Conservation (phyloP, 495 filamentous ascomycete species). For the Hypoxylon lenormandii region DNA sequence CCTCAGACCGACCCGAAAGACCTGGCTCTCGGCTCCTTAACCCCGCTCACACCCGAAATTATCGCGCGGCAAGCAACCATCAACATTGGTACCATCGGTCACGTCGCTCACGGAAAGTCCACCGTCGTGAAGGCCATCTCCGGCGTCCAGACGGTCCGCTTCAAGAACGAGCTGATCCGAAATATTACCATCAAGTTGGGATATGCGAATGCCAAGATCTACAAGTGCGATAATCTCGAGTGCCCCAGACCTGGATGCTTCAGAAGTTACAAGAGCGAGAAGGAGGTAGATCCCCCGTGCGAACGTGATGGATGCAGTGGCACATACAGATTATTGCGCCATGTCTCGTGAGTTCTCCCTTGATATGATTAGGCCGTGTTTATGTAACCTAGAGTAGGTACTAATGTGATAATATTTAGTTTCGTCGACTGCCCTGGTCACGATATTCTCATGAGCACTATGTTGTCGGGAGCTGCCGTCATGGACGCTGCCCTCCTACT, state of each 20-base stretch:
- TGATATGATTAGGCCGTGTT: not conserved
- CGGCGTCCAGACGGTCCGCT: slow-evolving; percentile 96
- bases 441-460: slow-evolving; percentile 99
- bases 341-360: slow-evolving; percentile 78
- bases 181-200: slow-evolving; percentile 99
- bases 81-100: slow-evolving; percentile 98
- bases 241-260: slow-evolving; percentile 96
- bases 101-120: slow-evolving; percentile 98
- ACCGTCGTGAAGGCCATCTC: slow-evolving; percentile 99
- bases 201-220: slow-evolving; percentile 99
- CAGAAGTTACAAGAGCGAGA: slow-evolving; percentile 96
- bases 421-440: slow-evolving; percentile 99
- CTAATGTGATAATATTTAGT: slow-evolving; percentile 55
- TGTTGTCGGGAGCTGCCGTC: slow-evolving; percentile 98
- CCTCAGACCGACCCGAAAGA: slow-evolving; percentile 89
- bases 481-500: slow-evolving; percentile 98
- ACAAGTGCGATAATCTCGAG: slow-evolving; percentile 92
- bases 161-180: slow-evolving; percentile 98
- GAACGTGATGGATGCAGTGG: slow-evolving; percentile 91
- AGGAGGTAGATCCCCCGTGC: slow-evolving; percentile 94
- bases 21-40: slow-evolving; percentile 80
- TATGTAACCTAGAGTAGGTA: slow-evolving; percentile 1
- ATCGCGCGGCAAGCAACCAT: slow-evolving; percentile 97
- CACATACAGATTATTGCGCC: slow-evolving; percentile 82
- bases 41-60: slow-evolving; percentile 91